These are phyloP conservation scores for Tagetes patula DNA, from an alignment of 129 eudicot genomes.

Conservation along the genomic window DNA sequence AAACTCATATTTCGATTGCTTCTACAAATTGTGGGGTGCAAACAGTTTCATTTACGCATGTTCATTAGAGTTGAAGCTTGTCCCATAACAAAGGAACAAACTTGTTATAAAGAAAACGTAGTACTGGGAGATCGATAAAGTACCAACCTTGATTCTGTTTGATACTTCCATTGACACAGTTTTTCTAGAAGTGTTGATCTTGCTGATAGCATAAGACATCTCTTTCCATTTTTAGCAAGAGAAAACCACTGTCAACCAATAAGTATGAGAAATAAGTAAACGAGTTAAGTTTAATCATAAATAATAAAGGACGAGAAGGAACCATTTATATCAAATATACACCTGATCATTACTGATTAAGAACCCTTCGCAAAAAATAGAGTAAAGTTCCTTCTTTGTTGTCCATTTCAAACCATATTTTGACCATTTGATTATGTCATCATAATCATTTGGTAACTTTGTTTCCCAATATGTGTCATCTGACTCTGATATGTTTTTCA, in stretches of 20 bases:
- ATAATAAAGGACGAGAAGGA: not conserved
- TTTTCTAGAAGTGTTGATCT: not conserved
- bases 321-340: not conserved
- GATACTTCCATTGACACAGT: too few relatives aligned
- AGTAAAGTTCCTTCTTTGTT: constrained; percentile 32
- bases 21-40: too few relatives aligned
- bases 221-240: not conserved
- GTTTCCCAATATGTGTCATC: constrained; percentile 12
- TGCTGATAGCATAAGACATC: not conserved
- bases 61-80: too few relatives aligned
- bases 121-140: too few relatives aligned
- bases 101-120: too few relatives aligned
- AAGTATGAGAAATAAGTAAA: too few relatives aligned
- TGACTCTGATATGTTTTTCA: not conserved
- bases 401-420: constrained; percentile 8
- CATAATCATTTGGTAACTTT: constrained; percentile 5
- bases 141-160: too few relatives aligned
- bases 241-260: constrained; percentile 5
- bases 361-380: constrained; percentile 18
- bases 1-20: too few relatives aligned
- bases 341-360: not conserved
- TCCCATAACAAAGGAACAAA: too few relatives aligned
- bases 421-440: constrained; percentile 8
- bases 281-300: not conserved
- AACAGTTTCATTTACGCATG: too few relatives aligned